Base-by-base conservation (phyloP, 2,329 filamentous ascomycete species). In the Exophiala lecanii-corni region DNA sequence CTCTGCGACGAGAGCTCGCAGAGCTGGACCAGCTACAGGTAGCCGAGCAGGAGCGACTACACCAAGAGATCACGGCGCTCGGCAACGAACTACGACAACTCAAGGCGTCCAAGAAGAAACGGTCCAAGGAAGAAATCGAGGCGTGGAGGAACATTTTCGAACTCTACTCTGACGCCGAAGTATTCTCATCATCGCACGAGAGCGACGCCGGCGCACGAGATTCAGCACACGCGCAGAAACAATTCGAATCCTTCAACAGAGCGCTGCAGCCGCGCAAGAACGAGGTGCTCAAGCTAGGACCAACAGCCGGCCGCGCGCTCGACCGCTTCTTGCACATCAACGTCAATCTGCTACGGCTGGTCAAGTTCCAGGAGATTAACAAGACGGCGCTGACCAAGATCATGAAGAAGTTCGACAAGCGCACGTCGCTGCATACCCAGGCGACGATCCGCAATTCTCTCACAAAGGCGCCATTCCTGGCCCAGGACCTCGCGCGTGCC, bases 351-450 rank as follows among this genome's bases (percentile, higher is more conserved):
- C 71, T 94, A n/a, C 82, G 82, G 49, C 84, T 84, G 39, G 72
- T 94, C 51, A 81, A 82, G 46, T 94, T 94, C 55, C 86, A 89
- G 57, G 87, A 92, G 59, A 81, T 94, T 52, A 94, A 94, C 57
- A 78, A 79, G 52, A 76, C 76, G 20, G 88, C 88, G 1, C 79
- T 92, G 56, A 71, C 70, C 23, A 94, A 94, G 63, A 94, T 94
- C 39, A 66, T 94, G 40, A 94, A 94, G 63, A 94, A 91, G 66
- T 94, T 94, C 60, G 86, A 92, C 65, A 94, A 94, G 64, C 78
- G 81, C 45, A 94, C 88, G 1, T 79, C 83, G 1, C 70, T 94
- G 15, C 80, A 82, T 18, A 80, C 83, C 1, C 79, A 79, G 28
- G 69, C 75, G 25, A 41, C 47, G 3, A 39, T 55, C 16, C 47